Evolutionary conservation across 2,329 filamentous ascomycete genomes (phyloP), one percentile per base, ranked within the genome.

Genomic region (Colletotrichum incanum): DNA sequence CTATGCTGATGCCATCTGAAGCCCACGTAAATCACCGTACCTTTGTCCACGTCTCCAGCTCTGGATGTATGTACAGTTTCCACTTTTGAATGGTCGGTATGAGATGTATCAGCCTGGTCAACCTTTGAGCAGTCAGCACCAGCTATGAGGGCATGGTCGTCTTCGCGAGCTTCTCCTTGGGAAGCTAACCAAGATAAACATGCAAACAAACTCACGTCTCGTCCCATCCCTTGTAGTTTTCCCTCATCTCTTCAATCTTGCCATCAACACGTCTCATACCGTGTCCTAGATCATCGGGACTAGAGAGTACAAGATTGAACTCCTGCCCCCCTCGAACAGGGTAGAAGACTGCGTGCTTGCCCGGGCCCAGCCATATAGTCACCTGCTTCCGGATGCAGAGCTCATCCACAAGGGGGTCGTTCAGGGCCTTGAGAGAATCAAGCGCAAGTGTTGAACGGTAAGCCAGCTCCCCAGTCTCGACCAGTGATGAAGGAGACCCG

Each of bases 21-120:
- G n/a, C n/a, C n/a, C n/a, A n/a, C n/a, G 0, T 26, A 55, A 34
- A 20, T 34, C 31, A 34, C 4, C 39, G 20, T 26, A 69, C 69
- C 65, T 49, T 72, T 5, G 65, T 64, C 69, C 69, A 72, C 1
- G 69, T 65, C 39, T 43, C 11, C 28, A 72, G 23, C 39, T 72
- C 69, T 5, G 59, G 45, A 26, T 65, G 69, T 28, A 52, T 62
- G 31, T 50, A 69, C 1, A 63, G 58, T 65, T 70, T 72, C 69
- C 69, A 72, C 31, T 72, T 72, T 8, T 59, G 47, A 11, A 72
- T 65, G 16, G 28, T 5, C 14, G 69, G 16, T 16, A 72, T 59
- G 11, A 54, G 45, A 1, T 59, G 65, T 12, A 72, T 39, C 26
- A 72, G 28, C 23, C 69, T 72, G 6, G 31, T 49, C 6, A 72